Evolutionary conservation across 2,329 filamentous ascomycete genomes (phyloP).

Genomic region (Cladosporium phlei): DNA sequence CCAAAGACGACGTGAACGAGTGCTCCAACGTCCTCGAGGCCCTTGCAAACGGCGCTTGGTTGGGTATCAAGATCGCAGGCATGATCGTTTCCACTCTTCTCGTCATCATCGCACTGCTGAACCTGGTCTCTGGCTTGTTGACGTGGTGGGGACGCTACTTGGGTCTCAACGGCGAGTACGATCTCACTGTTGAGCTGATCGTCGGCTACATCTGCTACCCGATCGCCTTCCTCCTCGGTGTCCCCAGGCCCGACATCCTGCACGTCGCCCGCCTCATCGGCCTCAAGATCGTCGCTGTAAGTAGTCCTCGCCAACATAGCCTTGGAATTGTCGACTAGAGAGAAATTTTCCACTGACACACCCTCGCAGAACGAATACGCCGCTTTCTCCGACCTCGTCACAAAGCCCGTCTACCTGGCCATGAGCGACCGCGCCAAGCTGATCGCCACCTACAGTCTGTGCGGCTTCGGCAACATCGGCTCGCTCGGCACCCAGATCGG

Average conservation of each 20-base stretch:
- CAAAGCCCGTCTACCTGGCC: slow-evolving; percentile 47
- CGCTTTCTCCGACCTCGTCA: slow-evolving; percentile 59
- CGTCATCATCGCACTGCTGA: slow-evolving; percentile 75
- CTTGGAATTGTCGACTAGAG: neutral
- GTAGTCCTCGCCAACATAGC: slow-evolving; percentile 22
- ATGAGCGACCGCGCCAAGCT: slow-evolving; percentile 68
- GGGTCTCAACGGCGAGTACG: slow-evolving; percentile 61
- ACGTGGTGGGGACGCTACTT: slow-evolving; percentile 81
- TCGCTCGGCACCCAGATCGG: slow-evolving; percentile 87
- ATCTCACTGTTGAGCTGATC: slow-evolving; percentile 70
- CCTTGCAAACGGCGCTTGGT: slow-evolving; percentile 78
- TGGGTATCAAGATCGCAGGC: slow-evolving; percentile 79
- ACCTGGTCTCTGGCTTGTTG: slow-evolving; percentile 68
- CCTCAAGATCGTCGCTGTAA: slow-evolving; percentile 71
- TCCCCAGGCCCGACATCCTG: slow-evolving; percentile 60
- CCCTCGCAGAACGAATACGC: slow-evolving; percentile 69
- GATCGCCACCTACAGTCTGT: slow-evolving; percentile 82
- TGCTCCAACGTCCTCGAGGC: slow-evolving; percentile 80
- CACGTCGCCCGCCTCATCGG: slow-evolving; percentile 76
- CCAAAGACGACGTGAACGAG: slow-evolving; percentile 70
- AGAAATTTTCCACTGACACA: neutral
- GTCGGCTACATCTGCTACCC: slow-evolving; percentile 75
- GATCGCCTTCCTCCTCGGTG: slow-evolving; percentile 74
- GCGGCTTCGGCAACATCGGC: slow-evolving; percentile 72
- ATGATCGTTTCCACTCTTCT: slow-evolving; percentile 78